These are phyloP conservation scores for Erodium moschatum DNA, from an alignment of 441 rosid species.

Conservation along the genomic window DNA sequence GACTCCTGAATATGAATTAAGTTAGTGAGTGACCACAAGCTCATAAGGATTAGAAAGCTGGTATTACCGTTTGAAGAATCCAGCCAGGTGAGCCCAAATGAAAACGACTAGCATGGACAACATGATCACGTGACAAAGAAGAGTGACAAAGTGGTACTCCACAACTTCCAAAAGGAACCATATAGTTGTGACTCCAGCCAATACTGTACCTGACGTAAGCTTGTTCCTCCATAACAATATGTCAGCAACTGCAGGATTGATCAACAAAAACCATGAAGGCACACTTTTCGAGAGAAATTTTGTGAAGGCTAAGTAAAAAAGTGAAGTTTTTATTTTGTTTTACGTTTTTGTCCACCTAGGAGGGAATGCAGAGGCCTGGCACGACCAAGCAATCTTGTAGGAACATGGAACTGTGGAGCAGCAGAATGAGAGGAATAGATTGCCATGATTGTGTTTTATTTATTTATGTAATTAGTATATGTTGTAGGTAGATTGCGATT, in stretches of 20 bases:
- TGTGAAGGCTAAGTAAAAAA: no score
- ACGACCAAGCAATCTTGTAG: not conserved
- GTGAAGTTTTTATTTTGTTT: no score
- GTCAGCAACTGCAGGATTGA: slow-evolving; percentile 38
- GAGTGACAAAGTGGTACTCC: slow-evolving; percentile 44
- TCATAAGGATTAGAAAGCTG: not conserved
- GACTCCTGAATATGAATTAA: slow-evolving; percentile 24
- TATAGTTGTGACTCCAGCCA: slow-evolving; percentile 30
- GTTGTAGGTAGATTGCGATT: not conserved
- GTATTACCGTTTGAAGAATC: slow-evolving; percentile 32
- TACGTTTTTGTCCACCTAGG: not conserved
- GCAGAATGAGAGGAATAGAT: slow-evolving; percentile 3
- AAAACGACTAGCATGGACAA: slow-evolving; percentile 27
- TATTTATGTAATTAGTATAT: not conserved
- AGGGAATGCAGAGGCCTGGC: slow-evolving; percentile 1
- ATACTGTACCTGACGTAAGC: slow-evolving; percentile 33
- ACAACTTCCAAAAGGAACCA: slow-evolving; percentile 51
- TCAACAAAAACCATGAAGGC: not conserved
- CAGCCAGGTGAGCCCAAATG: slow-evolving; percentile 36
- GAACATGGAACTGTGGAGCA: not conserved
- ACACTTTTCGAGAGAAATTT: not conserved
- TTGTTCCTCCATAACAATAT: slow-evolving; percentile 47
- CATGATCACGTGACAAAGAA: slow-evolving; percentile 37
- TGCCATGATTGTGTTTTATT: not conserved
- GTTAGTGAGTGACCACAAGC: not conserved